A percentile compares a stretch with the other conserved stretches of the same genome.
phyloP scores from a whole-genome alignment of 495 filamentous ascomycete genomes.

The Talaromyces wortmannii region DNA sequence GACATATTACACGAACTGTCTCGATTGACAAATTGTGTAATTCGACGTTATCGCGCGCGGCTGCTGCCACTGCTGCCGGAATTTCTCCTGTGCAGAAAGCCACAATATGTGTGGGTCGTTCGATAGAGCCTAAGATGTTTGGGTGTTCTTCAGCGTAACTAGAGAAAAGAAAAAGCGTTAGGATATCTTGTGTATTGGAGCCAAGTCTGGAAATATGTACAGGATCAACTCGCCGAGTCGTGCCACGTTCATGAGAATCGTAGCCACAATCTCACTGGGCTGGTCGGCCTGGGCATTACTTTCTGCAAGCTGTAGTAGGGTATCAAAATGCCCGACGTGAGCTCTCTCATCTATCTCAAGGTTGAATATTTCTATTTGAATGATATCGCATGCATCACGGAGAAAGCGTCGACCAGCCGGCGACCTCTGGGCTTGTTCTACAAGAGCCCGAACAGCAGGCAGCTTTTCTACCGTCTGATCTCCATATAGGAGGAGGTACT shows the following conservation, averaged over 20 bases:
- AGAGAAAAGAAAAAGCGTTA: not conserved
- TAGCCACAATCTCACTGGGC: slow-evolving; percentile 4
- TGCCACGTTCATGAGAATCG: slow-evolving; percentile 5
- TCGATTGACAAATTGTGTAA: slow-evolving; percentile 7
- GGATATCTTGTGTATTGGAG: not conserved
- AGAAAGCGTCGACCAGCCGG: slow-evolving; percentile 7
- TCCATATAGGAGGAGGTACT: slow-evolving; percentile 6
- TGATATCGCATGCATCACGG: slow-evolving; percentile 10
- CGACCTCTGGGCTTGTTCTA: slow-evolving; percentile 4
- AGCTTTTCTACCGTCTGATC: slow-evolving; percentile 13
- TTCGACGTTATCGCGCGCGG: not conserved
- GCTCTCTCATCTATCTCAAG: not conserved
- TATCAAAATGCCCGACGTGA: slow-evolving; percentile 5
- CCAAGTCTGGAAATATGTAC: not conserved
- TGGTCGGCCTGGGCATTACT: slow-evolving; percentile 5
- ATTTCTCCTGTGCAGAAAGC: slow-evolving; percentile 12
- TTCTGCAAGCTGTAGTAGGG: slow-evolving; percentile 7
- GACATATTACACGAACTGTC: slow-evolving; percentile 5
- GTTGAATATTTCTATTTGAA: slow-evolving; percentile 7
- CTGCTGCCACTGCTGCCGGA: slow-evolving; percentile 9
- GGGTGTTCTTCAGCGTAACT: slow-evolving; percentile 10
- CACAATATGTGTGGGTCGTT: slow-evolving; percentile 1
- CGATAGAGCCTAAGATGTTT: not conserved
- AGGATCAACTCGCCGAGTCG: slow-evolving; percentile 8
- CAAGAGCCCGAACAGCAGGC: slow-evolving; percentile 3